Percentiles rank a stretch among this genome's conserved stretches.
Evolutionary conservation across 768 basidiomycete species (phyloP).

Genomic region (Podaxis pistillaris): DNA sequence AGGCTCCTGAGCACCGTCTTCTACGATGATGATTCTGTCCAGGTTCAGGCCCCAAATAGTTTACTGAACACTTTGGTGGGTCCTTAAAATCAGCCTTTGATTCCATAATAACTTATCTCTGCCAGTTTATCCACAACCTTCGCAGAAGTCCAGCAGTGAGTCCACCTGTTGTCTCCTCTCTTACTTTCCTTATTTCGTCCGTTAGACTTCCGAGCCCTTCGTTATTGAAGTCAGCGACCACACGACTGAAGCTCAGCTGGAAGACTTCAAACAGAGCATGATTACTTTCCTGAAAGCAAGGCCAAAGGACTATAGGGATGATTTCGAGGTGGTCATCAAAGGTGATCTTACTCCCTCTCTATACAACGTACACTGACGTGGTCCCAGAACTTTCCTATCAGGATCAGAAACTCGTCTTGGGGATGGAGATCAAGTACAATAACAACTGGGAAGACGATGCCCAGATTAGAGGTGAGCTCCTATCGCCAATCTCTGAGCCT

Average conservation of each 20-base stretch:
- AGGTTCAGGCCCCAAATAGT: constrained; percentile 7
- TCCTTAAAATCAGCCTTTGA: neutral
- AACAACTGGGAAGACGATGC: constrained; percentile 4
- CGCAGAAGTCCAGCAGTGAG: constrained; percentile 9
- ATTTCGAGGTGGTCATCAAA: constrained; percentile 6
- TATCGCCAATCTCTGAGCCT: neutral
- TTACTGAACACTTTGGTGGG: constrained; percentile 6
- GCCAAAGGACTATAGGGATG: constrained; percentile 7
- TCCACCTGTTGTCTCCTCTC: neutral
- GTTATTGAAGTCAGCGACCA: neutral
- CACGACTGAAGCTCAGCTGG: neutral
- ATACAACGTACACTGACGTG: neutral
- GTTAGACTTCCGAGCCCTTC: constrained; percentile 2
- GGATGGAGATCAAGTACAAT: constrained; percentile 10
- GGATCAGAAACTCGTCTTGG: neutral
- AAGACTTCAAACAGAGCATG: neutral
- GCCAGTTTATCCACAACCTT: constrained; percentile 9
- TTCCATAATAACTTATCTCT: neutral
- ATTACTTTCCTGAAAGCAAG: neutral
- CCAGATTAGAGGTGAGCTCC: neutral
- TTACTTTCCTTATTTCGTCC: neutral
- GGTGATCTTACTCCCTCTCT: neutral
- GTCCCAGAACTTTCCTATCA: neutral
- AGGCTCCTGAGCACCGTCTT: constrained; percentile 9
- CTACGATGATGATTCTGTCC: neutral